These are phyloP conservation scores for Rhynchospora tenuis DNA, from an alignment of 176 grass and related monocot genomes.

Conservation along the genomic window DNA sequence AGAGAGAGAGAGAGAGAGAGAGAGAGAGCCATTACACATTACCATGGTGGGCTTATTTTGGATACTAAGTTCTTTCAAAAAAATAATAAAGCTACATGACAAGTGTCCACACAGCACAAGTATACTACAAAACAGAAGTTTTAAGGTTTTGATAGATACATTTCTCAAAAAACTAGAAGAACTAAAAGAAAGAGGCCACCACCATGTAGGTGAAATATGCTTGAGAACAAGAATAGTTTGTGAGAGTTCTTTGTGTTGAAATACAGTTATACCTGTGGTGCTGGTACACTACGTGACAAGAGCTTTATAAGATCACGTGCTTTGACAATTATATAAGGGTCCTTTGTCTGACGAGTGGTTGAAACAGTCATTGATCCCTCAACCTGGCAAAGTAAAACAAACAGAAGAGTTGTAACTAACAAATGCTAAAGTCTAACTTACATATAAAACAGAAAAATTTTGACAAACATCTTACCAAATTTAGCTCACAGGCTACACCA, in stretches of 20 bases:
- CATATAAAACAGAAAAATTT: neutral
- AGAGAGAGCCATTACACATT: neutral
- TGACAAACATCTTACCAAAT: conserved; percentile 47
- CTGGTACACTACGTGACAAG: conserved; percentile 83
- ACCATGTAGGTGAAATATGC: neutral
- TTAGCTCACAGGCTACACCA: conserved; percentile 77
- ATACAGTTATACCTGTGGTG: conserved; percentile 53
- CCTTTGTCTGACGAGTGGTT: conserved; percentile 82
- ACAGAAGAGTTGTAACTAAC: neutral
- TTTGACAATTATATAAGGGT: conserved; percentile 89
- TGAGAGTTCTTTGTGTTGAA: neutral
- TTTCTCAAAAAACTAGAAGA: neutral
- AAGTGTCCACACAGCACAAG: neutral
- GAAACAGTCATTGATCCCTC: conserved; percentile 97
- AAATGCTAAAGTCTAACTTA: neutral
- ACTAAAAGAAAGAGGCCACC: neutral
- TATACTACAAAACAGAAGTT: neutral
- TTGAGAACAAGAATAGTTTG: neutral
- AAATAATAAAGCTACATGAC: neutral
- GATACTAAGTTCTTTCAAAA: neutral
- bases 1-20: too few relatives aligned
- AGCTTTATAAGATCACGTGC: conserved; percentile 85
- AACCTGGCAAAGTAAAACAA: conserved; percentile 32
- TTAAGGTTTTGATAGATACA: neutral
- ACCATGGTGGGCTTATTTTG: neutral